Conservation (phyloP, 345 rosid species). For the Lumnitzera littorea region DNA sequence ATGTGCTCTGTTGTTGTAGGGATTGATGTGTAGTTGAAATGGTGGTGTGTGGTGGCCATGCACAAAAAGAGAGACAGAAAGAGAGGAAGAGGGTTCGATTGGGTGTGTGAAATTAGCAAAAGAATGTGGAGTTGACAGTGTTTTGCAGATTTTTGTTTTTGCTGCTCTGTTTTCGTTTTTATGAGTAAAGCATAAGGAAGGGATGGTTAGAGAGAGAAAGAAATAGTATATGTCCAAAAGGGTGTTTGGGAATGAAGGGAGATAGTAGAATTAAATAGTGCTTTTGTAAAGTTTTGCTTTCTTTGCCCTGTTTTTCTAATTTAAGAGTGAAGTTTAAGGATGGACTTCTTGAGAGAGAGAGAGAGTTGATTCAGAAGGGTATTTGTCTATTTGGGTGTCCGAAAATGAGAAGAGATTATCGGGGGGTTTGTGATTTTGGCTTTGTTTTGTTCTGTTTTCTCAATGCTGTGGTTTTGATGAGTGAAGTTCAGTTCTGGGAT, state of each 20-base stretch:
- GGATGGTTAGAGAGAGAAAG: neutral
- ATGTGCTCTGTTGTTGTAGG: slow-evolving; percentile 18
- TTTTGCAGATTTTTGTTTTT: too few relatives aligned
- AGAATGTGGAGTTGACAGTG: neutral
- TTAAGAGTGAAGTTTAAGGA: neutral
- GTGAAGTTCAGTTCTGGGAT: too few relatives aligned
- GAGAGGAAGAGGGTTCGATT: neutral
- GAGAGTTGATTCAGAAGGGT: neutral
- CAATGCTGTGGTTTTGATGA: too few relatives aligned
- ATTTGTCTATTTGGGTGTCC: too few relatives aligned
- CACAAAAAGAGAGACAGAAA: neutral
- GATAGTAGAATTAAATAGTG: neutral
- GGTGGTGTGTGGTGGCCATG: slow-evolving; percentile 16
- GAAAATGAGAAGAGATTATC: too few relatives aligned
- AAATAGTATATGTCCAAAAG: too few relatives aligned
- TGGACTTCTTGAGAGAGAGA: neutral
- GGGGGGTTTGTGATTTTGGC: too few relatives aligned
- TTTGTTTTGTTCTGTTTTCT: too few relatives aligned
- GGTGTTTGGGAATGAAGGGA: neutral
- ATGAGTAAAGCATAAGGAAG: neutral
- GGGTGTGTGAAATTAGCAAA: neutral
- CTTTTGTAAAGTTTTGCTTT: too few relatives aligned
- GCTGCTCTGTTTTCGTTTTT: neutral
- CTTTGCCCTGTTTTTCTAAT: too few relatives aligned
- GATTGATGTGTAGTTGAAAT: slow-evolving; percentile 7